Base-by-base conservation (phyloP, 2,329 filamentous ascomycete species). In the Ceratocystis alfenasii region DNA sequence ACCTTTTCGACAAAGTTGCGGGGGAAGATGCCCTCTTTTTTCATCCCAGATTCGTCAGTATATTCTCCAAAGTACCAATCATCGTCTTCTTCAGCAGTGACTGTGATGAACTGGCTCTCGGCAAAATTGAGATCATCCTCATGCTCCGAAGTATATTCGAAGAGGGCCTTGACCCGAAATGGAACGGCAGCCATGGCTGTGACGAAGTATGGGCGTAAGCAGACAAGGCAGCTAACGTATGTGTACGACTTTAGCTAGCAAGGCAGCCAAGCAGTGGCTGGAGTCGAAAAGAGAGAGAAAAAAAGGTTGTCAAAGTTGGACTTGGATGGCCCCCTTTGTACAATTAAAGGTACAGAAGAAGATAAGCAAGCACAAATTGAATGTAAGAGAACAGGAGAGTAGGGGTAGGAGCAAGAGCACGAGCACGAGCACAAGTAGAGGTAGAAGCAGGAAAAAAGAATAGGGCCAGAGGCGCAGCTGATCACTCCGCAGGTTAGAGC, bases 1-100 rank as follows among this genome's bases (percentile, higher is more conserved):
- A 90, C 95, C 77, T 87, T 90, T 76, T 99, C 94, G 73, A 99
- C 94, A 74, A 99, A 99, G 78, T 97, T 99, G 74, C 88, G 87
- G 63, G 91, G 93, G 75, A 96, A 97, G 71, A 96, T 88, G 70
- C 93, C 93, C 73, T 92, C 86, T 74, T 86, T 83, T 76, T 87
- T 90, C 69, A 76, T 77, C 66, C 94, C 94, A 64, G 80, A 76
- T 68, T 85, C 84, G 76, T 95, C 89, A 69, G 86, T 78, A 75
- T 96, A 96, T 76, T 94, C 88, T 70, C 94, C 93, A 69, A 83
- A 84, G 74, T 94, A 95, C 94, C 92, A 97, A 74, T 97, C 95
- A 69, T 82, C 86, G 74, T 96, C 94, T 74, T 97, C 94, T 75
- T 90, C 85, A 68, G 92, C 92, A 57, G 87, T 96, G 69, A 99